Conservation (phyloP, 169 alveolate genomes). For the Plasmodium inui region DNA sequence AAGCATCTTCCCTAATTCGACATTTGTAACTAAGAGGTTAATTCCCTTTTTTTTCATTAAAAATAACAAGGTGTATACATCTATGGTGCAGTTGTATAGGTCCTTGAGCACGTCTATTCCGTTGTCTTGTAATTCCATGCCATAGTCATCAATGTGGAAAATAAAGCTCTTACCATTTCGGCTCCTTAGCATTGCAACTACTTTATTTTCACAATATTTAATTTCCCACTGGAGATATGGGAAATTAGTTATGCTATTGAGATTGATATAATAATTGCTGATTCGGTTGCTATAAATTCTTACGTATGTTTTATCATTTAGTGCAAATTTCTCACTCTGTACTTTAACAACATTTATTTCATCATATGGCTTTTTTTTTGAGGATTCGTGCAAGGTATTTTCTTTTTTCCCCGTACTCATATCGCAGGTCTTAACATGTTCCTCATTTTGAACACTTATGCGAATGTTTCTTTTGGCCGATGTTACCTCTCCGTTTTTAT, state of each 20-base stretch:
- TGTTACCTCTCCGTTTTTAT: not conserved
- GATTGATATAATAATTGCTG: constrained; percentile 39
- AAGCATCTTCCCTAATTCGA: constrained; percentile 38
- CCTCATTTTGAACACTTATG: not conserved
- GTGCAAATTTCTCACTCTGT: constrained; percentile 1
- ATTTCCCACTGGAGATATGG: constrained; percentile 51
- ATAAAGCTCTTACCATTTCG: constrained; percentile 20
- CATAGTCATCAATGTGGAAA: constrained; percentile 51
- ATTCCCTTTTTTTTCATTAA: constrained; percentile 71
- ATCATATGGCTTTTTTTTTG: not conserved
- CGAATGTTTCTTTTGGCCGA: not conserved
- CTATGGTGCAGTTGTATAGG: constrained; percentile 21
- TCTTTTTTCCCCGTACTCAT: not conserved
- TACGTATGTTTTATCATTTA: constrained; percentile 46
- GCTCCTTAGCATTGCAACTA: constrained; percentile 36
- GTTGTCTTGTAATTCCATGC: constrained; percentile 48
- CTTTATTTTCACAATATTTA: constrained; percentile 29
- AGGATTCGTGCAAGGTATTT: not conserved
- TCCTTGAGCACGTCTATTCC: constrained; percentile 49
- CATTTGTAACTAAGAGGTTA: constrained; percentile 30
- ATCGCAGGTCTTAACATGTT: not conserved
- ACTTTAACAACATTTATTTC: constrained; percentile 46
- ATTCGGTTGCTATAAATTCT: constrained; percentile 41
- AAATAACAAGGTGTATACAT: constrained; percentile 42
- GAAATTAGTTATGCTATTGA: constrained; percentile 26